Evolutionary conservation across 805 yeast genomes (phyloP).

Genomic region (Metschnikowia continentalis): DNA sequence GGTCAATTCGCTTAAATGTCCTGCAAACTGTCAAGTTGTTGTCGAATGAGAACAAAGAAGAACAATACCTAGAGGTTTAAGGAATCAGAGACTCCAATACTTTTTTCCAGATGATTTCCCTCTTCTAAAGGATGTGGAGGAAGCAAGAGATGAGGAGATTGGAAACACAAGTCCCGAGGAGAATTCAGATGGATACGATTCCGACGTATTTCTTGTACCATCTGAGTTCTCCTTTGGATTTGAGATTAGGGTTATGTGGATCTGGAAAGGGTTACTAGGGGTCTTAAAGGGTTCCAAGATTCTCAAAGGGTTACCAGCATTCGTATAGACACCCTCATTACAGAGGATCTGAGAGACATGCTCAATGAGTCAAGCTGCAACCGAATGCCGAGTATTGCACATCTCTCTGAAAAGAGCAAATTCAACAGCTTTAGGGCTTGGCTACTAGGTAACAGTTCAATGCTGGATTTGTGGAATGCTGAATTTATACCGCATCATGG

Average conservation of each 20-base stretch:
- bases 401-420: slow-evolving; percentile 43
- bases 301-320: neutral
- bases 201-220: slow-evolving; percentile 52
- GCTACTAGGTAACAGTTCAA: slow-evolving; percentile 16
- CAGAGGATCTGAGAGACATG: neutral
- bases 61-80: slow-evolving; percentile 21
- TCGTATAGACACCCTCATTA: no score
- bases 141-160: neutral
- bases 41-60: slow-evolving; percentile 20
- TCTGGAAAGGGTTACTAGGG: neutral
- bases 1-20: slow-evolving; percentile 53
- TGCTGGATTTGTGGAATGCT: no score
- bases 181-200: slow-evolving; percentile 33
- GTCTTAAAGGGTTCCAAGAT: no score
- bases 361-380: neutral
- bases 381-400: slow-evolving; percentile 19
- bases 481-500: no score
- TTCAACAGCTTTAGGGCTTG: slow-evolving; percentile 38
- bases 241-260: slow-evolving; percentile 38
- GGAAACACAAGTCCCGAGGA: neutral
- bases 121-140: slow-evolving; percentile 14
- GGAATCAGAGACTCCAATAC: slow-evolving; percentile 9
- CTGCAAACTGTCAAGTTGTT: slow-evolving; percentile 34
- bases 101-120: slow-evolving; percentile 34
- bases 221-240: slow-evolving; percentile 47